Percentiles rank a stretch among this genome's conserved stretches.
These are phyloP conservation scores for Omphalotus olearius DNA, from an alignment of 1,284 basidiomycete genomes.

Conservation along the genomic window DNA sequence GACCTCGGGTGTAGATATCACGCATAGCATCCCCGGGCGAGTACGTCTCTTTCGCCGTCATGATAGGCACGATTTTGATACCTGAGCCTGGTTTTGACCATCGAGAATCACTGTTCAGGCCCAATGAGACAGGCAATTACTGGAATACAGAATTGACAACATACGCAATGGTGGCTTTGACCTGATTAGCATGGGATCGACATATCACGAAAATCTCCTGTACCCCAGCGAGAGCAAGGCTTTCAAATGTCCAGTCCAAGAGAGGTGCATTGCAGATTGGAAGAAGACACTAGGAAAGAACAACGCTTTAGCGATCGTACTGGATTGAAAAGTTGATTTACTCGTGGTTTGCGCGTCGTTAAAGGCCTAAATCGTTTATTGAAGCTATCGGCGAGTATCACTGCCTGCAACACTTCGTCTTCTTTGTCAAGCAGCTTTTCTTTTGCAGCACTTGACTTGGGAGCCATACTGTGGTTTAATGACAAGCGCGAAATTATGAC, in stretches of 20 bases:
- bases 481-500: background rate
- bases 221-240: constrained; percentile 87
- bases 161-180: constrained; percentile 78
- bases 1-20: constrained; percentile 90
- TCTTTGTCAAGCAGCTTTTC: constrained; percentile 64
- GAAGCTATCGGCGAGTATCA: constrained; percentile 93
- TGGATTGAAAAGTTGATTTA: constrained; percentile 31
- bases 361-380: constrained; percentile 90
- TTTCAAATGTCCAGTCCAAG: constrained; percentile 95
- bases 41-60: constrained; percentile 84
- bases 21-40: constrained; percentile 95
- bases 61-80: constrained; percentile 83
- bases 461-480: constrained; percentile 42
- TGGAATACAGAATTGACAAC: constrained; percentile 24
- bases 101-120: constrained; percentile 60
- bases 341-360: constrained; percentile 78
- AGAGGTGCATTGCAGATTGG: constrained; percentile 93
- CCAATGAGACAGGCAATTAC: constrained; percentile 7
- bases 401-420: constrained; percentile 84
- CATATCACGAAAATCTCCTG: constrained; percentile 95
- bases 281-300: constrained; percentile 68
- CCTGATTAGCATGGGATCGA: constrained; percentile 80
- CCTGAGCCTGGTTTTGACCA: constrained; percentile 75
- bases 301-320: constrained; percentile 17
- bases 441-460: constrained; percentile 52